Conservation (phyloP, 148 eudicot species). For the Drosera capensis region DNA sequence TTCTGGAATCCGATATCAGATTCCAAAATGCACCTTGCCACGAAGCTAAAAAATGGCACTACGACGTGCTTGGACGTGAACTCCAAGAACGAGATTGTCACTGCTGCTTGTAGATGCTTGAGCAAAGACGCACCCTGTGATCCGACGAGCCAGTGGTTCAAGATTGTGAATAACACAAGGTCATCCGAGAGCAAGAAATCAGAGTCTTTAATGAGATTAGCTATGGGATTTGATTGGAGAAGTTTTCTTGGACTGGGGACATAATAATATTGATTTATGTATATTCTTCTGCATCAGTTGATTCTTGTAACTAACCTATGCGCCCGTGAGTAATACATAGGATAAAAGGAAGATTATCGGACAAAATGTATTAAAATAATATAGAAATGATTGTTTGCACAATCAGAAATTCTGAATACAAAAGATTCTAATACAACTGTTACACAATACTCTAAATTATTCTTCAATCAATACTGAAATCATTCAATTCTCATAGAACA, state of each 20-base stretch:
- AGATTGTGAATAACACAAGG: slow-evolving; percentile 41
- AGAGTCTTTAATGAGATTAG: too few species aligned
- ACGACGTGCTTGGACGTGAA: slow-evolving; percentile 55
- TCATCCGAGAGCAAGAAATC: background rate
- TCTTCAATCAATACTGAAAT: background rate
- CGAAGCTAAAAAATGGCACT: slow-evolving; percentile 18
- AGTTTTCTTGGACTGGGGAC: background rate
- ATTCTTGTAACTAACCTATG: too few species aligned
- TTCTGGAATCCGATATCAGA: slow-evolving; percentile 58
- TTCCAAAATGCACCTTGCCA: slow-evolving; percentile 66
- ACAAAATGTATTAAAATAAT: too few species aligned
- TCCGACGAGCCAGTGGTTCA: slow-evolving; percentile 85
- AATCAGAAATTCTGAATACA: too few species aligned
- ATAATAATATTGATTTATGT: too few species aligned
- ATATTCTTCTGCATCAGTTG: too few species aligned
- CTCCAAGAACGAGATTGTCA: slow-evolving; percentile 22
- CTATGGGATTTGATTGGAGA: background rate
- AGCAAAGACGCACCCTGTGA: slow-evolving; percentile 34
- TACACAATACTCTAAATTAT: background rate
- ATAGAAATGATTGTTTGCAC: too few species aligned
- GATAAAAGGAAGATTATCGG: too few species aligned
- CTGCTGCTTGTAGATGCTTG: slow-evolving; percentile 51
- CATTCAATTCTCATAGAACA: background rate
- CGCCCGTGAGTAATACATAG: too few species aligned
- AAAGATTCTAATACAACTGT: background rate